Conservation (phyloP, 2,329 filamentous ascomycete species). For the Didymella keratinophila region DNA sequence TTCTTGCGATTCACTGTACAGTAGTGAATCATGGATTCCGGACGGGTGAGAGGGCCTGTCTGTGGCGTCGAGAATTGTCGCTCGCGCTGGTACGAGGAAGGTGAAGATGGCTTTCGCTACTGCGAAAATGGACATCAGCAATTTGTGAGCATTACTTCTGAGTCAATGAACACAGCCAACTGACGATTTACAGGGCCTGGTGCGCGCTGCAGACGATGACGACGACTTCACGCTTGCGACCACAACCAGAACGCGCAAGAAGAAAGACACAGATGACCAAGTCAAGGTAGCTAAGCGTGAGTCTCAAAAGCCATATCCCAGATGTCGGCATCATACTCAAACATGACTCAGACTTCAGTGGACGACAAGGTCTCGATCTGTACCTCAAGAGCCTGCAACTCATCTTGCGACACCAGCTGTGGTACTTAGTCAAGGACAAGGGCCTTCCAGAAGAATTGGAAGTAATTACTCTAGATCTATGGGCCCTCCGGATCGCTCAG, state of each 20-base stretch:
- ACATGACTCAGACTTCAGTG: constrained; percentile 63
- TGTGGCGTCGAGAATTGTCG: constrained; percentile 72
- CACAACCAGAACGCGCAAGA: constrained; percentile 64
- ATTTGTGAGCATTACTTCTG: constrained; percentile 61
- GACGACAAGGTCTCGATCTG: constrained; percentile 74
- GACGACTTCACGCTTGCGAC: constrained; percentile 70
- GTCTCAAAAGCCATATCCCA: neutral
- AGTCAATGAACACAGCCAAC: neutral
- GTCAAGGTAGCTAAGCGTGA: constrained; percentile 43
- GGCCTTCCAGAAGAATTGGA: constrained; percentile 77
- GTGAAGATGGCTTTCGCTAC: constrained; percentile 78
- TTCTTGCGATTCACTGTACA: neutral
- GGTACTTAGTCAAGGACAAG: constrained; percentile 73
- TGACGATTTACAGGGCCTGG: constrained; percentile 32
- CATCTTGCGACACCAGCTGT: constrained; percentile 80
- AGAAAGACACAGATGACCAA: constrained; percentile 60
- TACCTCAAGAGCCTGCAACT: constrained; percentile 87
- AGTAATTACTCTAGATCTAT: constrained; percentile 81
- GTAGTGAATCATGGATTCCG: constrained; percentile 19
- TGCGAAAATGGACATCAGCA: constrained; percentile 83
- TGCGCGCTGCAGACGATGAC: constrained; percentile 61
- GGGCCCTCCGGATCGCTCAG: constrained; percentile 75
- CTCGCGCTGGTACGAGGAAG: constrained; percentile 70
- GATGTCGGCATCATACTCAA: constrained; percentile 20
- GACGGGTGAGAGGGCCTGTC: constrained; percentile 37